Conservation (phyloP, 1,139 yeast species). For the Pneumocystis sp. region DNA sequence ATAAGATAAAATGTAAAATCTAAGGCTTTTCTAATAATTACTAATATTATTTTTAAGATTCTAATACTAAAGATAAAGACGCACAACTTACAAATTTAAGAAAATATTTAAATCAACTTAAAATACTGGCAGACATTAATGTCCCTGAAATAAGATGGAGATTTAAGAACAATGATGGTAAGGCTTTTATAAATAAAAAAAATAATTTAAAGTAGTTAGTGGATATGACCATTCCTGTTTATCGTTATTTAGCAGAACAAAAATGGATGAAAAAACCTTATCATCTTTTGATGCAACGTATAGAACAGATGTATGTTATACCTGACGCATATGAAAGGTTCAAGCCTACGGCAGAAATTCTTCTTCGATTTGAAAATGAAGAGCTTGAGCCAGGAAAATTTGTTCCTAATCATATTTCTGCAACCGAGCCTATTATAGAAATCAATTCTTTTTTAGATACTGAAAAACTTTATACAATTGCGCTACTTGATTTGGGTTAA, state of each 20-base stretch:
- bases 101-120: conserved; percentile 7
- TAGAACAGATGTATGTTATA: conserved; percentile 69
- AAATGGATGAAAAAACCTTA: conserved; percentile 59
- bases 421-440: conserved; percentile 58
- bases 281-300: conserved; percentile 71
- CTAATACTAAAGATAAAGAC: conserved; percentile 4
- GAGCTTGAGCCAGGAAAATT: conserved; percentile 21
- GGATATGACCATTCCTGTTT: conserved; percentile 66
- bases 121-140: conserved; percentile 14
- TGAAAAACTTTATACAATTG: conserved; percentile 48
- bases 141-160: conserved; percentile 15
- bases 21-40: not conserved
- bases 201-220: conserved; percentile 17
- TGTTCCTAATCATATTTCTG: conserved; percentile 58
- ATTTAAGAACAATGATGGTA: conserved; percentile 14
- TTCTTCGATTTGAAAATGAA: conserved; percentile 49
- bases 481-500: conserved; percentile 58
- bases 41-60: not conserved
- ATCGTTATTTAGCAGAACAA: conserved; percentile 48
- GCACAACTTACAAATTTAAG: conserved; percentile 6
- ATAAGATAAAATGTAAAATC: not conserved
- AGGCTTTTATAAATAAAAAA: not conserved
- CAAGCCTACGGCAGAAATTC: conserved; percentile 66
- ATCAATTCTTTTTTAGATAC: conserved; percentile 56
- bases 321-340: conserved; percentile 91